Evolutionary conservation across 495 filamentous ascomycete species (phyloP).

Genomic region (Aspergillus affinis): DNA sequence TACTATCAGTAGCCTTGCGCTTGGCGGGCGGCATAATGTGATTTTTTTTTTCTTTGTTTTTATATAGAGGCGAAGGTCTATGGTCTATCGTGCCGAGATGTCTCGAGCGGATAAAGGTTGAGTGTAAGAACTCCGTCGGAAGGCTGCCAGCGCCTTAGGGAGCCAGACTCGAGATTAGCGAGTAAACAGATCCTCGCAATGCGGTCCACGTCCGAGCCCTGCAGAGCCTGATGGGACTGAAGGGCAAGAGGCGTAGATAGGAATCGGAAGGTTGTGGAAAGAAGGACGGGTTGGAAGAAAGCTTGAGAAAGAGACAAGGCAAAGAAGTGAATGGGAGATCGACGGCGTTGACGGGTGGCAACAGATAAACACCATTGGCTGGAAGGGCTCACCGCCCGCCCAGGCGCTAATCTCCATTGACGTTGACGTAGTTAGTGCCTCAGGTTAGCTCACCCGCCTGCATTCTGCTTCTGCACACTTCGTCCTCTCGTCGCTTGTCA

Average conservation of each 20-base stretch:
- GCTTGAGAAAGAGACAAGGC: neutral
- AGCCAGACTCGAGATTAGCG: neutral
- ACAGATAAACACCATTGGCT: slow-evolving; percentile 2
- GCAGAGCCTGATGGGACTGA: neutral
- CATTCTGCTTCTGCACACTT: slow-evolving; percentile 2
- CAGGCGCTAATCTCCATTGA: neutral
- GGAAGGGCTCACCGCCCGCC: neutral
- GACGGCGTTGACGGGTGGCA: slow-evolving; percentile 1
- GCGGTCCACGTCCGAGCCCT: neutral
- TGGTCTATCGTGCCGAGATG: slow-evolving; percentile 16
- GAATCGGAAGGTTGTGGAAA: neutral
- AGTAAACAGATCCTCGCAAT: neutral
- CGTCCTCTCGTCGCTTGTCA: neutral
- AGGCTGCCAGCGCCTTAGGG: slow-evolving; percentile 27
- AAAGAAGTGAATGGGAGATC: slow-evolving; percentile 9
- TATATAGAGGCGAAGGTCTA: slow-evolving; percentile 10
- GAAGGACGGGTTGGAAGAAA: neutral
- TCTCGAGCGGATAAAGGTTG: slow-evolving; percentile 1
- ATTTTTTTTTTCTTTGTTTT: slow-evolving; percentile 8
- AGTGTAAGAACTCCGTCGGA: slow-evolving; percentile 11
- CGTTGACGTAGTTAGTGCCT: slow-evolving; percentile 33
- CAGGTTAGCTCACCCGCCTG: slow-evolving; percentile 10
- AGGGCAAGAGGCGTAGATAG: neutral
- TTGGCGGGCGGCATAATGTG: slow-evolving; percentile 64
- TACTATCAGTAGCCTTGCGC: slow-evolving; percentile 68